A percentile compares a stretch with the other conserved stretches of the same genome.
phyloP scores from a whole-genome alignment of 2,329 filamentous ascomycete species.

The Chrysoporthe austroafricana region DNA sequence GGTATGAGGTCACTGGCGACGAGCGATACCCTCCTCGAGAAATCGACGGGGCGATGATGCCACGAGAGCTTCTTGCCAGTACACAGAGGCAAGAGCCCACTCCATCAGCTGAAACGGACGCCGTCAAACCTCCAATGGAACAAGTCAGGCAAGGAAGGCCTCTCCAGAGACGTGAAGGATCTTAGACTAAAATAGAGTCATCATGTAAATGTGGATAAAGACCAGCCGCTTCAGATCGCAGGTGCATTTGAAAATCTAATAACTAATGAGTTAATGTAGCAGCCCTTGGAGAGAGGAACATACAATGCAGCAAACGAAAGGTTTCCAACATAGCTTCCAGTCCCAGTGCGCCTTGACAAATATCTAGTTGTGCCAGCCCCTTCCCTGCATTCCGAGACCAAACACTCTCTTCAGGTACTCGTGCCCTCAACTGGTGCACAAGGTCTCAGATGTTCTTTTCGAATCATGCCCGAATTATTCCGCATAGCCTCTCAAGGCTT shows the following conservation, averaged over 20 bases:
- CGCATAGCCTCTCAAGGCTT: not conserved
- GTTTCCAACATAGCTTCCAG: too few relatives aligned
- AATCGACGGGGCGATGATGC: not conserved
- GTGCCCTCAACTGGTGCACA: too few relatives aligned
- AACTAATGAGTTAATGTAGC: too few relatives aligned
- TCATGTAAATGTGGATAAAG: too few relatives aligned
- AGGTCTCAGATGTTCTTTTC: not conserved
- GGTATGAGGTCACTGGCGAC: slow-evolving; percentile 10
- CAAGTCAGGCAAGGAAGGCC: not conserved
- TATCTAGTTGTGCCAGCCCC: too few relatives aligned
- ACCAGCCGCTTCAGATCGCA: not conserved
- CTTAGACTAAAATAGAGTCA: not conserved
- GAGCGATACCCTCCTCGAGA: slow-evolving; percentile 8
- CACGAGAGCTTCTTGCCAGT: slow-evolving; percentile 7
- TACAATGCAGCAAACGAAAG: too few relatives aligned
- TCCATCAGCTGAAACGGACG: not conserved
- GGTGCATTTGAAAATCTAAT: not conserved
- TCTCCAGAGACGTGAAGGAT: not conserved
- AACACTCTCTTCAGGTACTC: too few relatives aligned
- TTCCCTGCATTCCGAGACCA: too few relatives aligned
- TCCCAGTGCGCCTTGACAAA: too few relatives aligned
- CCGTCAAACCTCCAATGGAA: not conserved
- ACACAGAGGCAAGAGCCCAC: not conserved
- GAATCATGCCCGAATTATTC: not conserved
- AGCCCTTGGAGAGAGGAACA: too few relatives aligned